phyloP scores from a whole-genome alignment of 805 yeast species.

The Kazachstania psychrophila region DNA sequence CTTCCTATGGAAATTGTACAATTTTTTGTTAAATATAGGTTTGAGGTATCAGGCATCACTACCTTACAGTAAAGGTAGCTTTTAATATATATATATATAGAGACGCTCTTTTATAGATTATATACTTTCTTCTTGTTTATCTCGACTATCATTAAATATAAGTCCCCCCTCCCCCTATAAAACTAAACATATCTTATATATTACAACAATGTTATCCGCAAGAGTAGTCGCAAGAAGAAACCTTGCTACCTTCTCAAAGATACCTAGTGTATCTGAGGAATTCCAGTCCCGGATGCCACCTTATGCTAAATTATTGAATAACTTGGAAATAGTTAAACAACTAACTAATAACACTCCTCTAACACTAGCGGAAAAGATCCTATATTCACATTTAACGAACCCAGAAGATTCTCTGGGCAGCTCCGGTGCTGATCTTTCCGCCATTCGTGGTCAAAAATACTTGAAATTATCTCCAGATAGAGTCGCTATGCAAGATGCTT shows the following conservation, averaged over 20 bases:
- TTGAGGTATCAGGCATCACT: too few relatives aligned
- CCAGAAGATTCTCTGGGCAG: constrained; percentile 74
- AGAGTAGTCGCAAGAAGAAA: constrained; percentile 17
- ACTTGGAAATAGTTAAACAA: constrained; percentile 52
- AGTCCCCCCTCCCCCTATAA: too few relatives aligned
- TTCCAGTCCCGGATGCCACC: constrained; percentile 76
- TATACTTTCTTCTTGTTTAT: too few relatives aligned
- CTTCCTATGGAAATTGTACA: too few relatives aligned
- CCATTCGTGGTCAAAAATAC: constrained; percentile 79
- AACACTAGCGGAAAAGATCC: constrained; percentile 88
- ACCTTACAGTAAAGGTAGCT: too few relatives aligned
- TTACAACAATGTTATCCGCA: constrained; percentile 18
- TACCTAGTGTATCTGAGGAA: constrained; percentile 45
- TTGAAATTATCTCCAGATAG: constrained; percentile 92
- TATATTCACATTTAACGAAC: constrained; percentile 83
- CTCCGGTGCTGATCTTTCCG: constrained; percentile 33
- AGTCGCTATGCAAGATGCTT: constrained; percentile 99
- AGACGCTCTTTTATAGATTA: too few relatives aligned
- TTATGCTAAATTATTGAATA: constrained; percentile 61
- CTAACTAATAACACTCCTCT: constrained; percentile 66
- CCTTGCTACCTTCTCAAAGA: constrained; percentile 18
- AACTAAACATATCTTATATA: too few relatives aligned
- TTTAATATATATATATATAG: too few relatives aligned
- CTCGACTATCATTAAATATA: too few relatives aligned
- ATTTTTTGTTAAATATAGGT: too few relatives aligned